phyloP scores from a whole-genome alignment of 139 green algal species.

The Coelastrella sp. region DNA sequence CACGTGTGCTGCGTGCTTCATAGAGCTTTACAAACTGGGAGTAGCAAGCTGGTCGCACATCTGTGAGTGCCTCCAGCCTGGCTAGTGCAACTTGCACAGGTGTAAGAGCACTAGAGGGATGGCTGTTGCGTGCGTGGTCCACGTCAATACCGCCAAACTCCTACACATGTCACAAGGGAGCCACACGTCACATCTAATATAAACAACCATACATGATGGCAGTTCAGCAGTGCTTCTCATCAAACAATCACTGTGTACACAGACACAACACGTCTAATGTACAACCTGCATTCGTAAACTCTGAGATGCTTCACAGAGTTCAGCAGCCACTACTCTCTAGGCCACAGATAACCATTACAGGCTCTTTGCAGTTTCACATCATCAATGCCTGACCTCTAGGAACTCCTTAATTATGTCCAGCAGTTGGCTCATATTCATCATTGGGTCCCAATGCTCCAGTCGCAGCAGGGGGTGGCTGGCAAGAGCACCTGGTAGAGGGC shows the following conservation, averaged over 20 bases:
- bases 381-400: conserved; percentile 64
- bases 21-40: conserved; percentile 46
- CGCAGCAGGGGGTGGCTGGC: conserved; percentile 75
- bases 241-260: not conserved
- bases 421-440: conserved; percentile 54
- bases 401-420: conserved; percentile 73
- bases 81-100: conserved; percentile 47
- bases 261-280: too few relatives aligned
- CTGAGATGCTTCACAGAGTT: too few relatives aligned
- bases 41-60: conserved; percentile 48
- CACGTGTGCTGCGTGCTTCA: conserved; percentile 47
- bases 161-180: conserved; percentile 48
- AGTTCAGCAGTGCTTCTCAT: too few relatives aligned
- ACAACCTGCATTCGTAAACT: too few relatives aligned
- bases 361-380: not conserved
- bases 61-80: conserved; percentile 74
- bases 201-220: too few relatives aligned
- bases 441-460: conserved; percentile 83
- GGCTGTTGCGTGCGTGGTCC: conserved; percentile 58
- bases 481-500: conserved; percentile 63
- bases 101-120: conserved; percentile 64
- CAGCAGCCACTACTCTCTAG: not conserved
- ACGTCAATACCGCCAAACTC: conserved; percentile 69
- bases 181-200: not conserved
- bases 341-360: not conserved